A percentile compares a stretch with the other conserved stretches of the same genome.
phyloP scores from a whole-genome alignment of 75 land plant genomes.

The Picea sitchensis region DNA sequence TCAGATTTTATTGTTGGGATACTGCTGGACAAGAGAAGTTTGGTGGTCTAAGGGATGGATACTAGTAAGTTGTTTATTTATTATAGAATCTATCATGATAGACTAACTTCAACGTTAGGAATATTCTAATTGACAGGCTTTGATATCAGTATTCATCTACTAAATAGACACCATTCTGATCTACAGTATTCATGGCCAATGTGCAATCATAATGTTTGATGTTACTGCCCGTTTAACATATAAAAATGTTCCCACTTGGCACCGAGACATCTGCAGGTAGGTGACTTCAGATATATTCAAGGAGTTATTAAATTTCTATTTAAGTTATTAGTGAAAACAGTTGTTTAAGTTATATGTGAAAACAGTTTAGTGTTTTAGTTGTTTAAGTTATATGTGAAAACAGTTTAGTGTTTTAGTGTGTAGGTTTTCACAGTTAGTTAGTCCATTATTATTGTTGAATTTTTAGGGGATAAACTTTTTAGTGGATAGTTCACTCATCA shows the following conservation, averaged over 20 bases:
- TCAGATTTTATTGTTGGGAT: slow-evolving; percentile 78
- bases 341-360: background rate
- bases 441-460: too few relatives aligned
- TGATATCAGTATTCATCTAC: background rate
- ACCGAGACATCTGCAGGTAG: slow-evolving; percentile 58
- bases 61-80: slow-evolving; percentile 46
- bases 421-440: too few relatives aligned
- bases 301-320: slow-evolving; percentile 2
- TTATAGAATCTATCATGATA: background rate
- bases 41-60: slow-evolving; percentile 77
- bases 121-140: background rate
- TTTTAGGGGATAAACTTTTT: too few relatives aligned
- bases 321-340: background rate
- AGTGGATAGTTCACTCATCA: too few relatives aligned
- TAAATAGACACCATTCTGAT: background rate
- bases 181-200: slow-evolving; percentile 62
- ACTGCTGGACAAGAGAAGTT: slow-evolving; percentile 86
- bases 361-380: background rate
- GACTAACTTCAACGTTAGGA: background rate
- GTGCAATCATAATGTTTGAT: slow-evolving; percentile 73
- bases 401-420: too few relatives aligned
- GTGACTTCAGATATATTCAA: background rate
- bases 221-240: slow-evolving; percentile 67
- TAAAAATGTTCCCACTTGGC: slow-evolving; percentile 67
- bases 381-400: too few relatives aligned